A percentile compares a stretch with the other conserved stretches of the same genome.
Conservation (phyloP, 2,329 filamentous ascomycete species). For the Mollisia scopiformis region DNA sequence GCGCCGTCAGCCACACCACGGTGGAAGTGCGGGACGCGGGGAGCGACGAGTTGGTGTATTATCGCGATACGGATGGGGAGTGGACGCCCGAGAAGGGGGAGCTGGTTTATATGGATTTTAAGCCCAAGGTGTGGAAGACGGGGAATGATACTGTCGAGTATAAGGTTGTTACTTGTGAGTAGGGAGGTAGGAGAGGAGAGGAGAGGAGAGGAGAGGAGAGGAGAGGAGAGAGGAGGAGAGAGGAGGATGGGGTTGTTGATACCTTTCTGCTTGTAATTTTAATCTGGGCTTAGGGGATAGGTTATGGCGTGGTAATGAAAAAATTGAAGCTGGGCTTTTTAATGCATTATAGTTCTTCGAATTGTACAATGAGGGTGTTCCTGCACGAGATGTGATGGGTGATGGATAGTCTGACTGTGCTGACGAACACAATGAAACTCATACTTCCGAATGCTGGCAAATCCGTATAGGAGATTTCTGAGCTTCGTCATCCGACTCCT, state of each 20-base stretch:
- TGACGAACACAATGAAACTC: too few species aligned
- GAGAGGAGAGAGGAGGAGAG: background rate
- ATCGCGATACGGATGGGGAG: constrained; percentile 48
- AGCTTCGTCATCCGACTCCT: too few species aligned
- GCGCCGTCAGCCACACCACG: constrained; percentile 43
- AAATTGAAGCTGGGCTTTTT: background rate
- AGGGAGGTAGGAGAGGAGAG: too few species aligned
- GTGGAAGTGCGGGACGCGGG: constrained; percentile 43
- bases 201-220: too few species aligned
- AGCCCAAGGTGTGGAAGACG: constrained; percentile 47
- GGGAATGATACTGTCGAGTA: constrained; percentile 50
- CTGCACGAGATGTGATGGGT: too few species aligned
- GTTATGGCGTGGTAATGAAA: background rate
- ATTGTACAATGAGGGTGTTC: background rate
- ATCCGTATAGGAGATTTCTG: too few species aligned
- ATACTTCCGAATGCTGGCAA: too few species aligned
- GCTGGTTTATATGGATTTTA: constrained; percentile 48
- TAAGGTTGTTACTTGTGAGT: constrained; percentile 41
- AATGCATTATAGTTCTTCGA: background rate
- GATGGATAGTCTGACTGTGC: too few species aligned
- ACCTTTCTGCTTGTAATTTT: background rate
- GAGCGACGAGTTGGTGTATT: constrained; percentile 45
- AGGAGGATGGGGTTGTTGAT: background rate
- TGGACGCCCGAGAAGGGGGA: constrained; percentile 49
- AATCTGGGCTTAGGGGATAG: background rate